Conservation (phyloP, 1,284 basidiomycete species). For the Meripilus lineatus region DNA sequence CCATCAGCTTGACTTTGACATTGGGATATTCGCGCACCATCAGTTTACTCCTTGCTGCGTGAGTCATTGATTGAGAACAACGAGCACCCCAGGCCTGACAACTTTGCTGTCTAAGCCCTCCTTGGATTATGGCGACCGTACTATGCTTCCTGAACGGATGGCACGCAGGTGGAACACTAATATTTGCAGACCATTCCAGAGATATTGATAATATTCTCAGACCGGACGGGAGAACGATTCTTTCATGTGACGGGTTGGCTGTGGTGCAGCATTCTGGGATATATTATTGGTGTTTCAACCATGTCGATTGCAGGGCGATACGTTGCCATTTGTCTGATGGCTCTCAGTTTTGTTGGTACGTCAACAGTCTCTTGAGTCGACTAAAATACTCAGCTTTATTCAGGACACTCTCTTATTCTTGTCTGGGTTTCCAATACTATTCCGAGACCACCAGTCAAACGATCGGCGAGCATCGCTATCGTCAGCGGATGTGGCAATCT, state of each 20-base stretch:
- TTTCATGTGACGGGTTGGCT: constrained; percentile 59
- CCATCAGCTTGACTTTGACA: constrained; percentile 51
- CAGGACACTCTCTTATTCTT: constrained; percentile 54
- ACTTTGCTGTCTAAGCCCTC: constrained; percentile 33
- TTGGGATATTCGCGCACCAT: constrained; percentile 59
- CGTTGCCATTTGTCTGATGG: constrained; percentile 63
- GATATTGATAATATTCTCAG: constrained; percentile 23
- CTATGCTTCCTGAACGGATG: constrained; percentile 57
- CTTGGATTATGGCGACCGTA: constrained; percentile 56
- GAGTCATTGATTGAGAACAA: not conserved
- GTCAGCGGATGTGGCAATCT: constrained; percentile 37
- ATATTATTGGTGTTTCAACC: constrained; percentile 56
- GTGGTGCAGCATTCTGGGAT: constrained; percentile 60
- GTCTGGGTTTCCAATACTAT: constrained; percentile 63
- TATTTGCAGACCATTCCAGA: not conserved
- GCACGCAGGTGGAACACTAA: constrained; percentile 49
- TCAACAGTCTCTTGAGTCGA: not conserved
- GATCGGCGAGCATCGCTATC: constrained; percentile 41
- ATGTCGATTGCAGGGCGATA: constrained; percentile 53
- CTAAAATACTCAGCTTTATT: not conserved
- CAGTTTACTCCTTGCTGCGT: constrained; percentile 57
- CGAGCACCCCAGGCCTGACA: not conserved
- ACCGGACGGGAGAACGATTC: constrained; percentile 60
- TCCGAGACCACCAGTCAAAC: constrained; percentile 59
- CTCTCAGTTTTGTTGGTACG: constrained; percentile 37